Conservation (phyloP, 495 filamentous ascomycete genomes). For the Podospora didyma region DNA sequence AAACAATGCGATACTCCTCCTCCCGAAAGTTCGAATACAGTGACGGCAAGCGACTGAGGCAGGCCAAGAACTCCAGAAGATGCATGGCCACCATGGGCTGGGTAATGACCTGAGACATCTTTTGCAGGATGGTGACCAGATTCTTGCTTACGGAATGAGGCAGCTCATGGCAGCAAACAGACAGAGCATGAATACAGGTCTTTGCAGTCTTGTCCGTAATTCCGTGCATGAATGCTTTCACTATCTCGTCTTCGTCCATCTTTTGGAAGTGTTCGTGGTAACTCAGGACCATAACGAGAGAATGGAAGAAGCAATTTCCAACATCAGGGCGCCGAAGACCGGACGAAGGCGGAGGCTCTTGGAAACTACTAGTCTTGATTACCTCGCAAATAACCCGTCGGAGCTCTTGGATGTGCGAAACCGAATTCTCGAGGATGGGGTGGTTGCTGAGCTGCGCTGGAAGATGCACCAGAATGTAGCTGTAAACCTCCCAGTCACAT, state of each 20-base stretch:
- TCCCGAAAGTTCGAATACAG: constrained; percentile 83
- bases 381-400: constrained; percentile 76
- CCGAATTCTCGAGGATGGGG: constrained; percentile 69
- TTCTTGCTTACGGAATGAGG: constrained; percentile 77
- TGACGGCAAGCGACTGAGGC: constrained; percentile 77
- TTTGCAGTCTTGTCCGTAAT: constrained; percentile 82
- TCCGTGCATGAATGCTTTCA: constrained; percentile 77
- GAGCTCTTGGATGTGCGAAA: constrained; percentile 70
- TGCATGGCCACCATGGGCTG: constrained; percentile 87
- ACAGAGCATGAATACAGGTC: constrained; percentile 88
- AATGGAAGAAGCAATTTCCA: constrained; percentile 79
- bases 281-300: constrained; percentile 76
- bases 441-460: constrained; percentile 85
- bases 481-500: constrained; percentile 91
- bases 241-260: constrained; percentile 81
- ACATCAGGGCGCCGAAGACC: constrained; percentile 85
- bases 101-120: constrained; percentile 92
- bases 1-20: constrained; percentile 85
- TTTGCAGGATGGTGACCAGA: constrained; percentile 76
- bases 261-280: constrained; percentile 84
- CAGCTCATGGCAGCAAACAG: constrained; percentile 90
- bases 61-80: constrained; percentile 87
- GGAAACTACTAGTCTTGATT: constrained; percentile 67
- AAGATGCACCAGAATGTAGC: constrained; percentile 83
- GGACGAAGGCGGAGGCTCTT: constrained; percentile 67